phyloP scores from a whole-genome alignment of 495 filamentous ascomycete species.

The Viridothelium virens region DNA sequence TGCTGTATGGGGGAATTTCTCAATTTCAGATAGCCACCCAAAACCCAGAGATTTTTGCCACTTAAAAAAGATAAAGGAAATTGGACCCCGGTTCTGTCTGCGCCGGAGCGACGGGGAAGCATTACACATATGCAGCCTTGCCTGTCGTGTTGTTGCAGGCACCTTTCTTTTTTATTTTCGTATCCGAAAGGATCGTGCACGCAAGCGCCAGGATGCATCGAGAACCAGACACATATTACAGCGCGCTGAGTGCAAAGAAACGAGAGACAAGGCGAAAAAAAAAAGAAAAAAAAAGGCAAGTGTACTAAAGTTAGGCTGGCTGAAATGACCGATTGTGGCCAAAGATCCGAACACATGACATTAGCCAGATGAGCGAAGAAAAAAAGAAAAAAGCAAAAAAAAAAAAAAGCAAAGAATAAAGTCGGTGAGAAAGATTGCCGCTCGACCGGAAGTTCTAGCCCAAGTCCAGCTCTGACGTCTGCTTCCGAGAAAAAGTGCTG shows the following conservation, averaged over 20 bases:
- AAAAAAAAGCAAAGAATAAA: no score
- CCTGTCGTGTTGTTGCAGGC: conserved; percentile 3
- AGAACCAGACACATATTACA: not conserved
- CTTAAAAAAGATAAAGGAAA: not conserved
- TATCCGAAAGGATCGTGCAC: not conserved
- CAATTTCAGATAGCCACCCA: conserved; percentile 8
- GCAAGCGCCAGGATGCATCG: not conserved
- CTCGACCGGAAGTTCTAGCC: not conserved
- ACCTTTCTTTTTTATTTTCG: no score
- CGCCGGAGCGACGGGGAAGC: not conserved
- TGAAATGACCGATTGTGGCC: not conserved
- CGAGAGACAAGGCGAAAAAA: not conserved
- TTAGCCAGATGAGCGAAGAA: not conserved
- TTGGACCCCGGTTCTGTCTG: not conserved
- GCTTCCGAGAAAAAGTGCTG: not conserved
- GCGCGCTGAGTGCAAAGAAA: not conserved
- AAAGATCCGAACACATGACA: not conserved
- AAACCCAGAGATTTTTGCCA: conserved; percentile 2
- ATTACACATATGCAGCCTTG: not conserved
- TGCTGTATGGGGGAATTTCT: not conserved
- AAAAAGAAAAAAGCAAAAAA: no score
- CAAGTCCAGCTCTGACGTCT: not conserved
- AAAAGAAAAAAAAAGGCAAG: not conserved
- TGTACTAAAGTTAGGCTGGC: not conserved
- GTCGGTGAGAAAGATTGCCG: not conserved